Evolutionary conservation across 2,329 filamentous ascomycete species (phyloP).

Genomic region (Aspergillus pseudoviridinutans): DNA sequence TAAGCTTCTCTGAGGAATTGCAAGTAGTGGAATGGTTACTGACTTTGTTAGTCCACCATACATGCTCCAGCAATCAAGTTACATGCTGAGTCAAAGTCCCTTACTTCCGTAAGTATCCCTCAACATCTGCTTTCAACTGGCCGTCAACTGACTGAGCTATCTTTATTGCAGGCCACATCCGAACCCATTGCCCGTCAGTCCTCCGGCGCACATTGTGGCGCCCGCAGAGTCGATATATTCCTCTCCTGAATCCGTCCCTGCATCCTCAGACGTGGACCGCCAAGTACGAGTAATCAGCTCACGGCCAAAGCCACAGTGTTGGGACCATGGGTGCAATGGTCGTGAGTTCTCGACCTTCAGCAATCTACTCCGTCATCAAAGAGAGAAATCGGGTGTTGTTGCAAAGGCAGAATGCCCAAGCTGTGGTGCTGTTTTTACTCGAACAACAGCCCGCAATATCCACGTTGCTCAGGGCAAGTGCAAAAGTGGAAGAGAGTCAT

Average conservation of each 20-base stretch:
- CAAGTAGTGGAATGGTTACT: constrained; percentile 1
- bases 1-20: constrained; percentile 8
- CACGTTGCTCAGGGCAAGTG: constrained; percentile 87
- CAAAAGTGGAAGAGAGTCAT: constrained; percentile 53
- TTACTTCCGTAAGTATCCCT: constrained; percentile 26
- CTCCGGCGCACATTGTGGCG: constrained; percentile 22
- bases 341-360: constrained; percentile 95
- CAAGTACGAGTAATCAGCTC: constrained; percentile 68
- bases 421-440: constrained; percentile 89
- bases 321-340: constrained; percentile 95
- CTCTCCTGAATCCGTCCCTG: constrained; percentile 21
- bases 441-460: constrained; percentile 82
- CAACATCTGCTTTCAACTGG: constrained; percentile 1
- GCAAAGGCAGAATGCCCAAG: constrained; percentile 84
- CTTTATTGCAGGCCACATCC: constrained; percentile 20
- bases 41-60: constrained; percentile 26
- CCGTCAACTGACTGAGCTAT: neutral
- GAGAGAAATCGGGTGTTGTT: constrained; percentile 89
- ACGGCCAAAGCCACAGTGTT: constrained; percentile 90
- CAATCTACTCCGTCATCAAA: constrained; percentile 86
- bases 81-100: constrained; percentile 30
- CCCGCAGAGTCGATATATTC: constrained; percentile 25
- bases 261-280: constrained; percentile 36
- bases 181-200: constrained; percentile 20
- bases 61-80: constrained; percentile 30